Percentiles rank a stretch among this genome's conserved stretches.
phyloP scores from a whole-genome alignment of 306 rosid genomes.

The Hylodesmum podocarpum region DNA sequence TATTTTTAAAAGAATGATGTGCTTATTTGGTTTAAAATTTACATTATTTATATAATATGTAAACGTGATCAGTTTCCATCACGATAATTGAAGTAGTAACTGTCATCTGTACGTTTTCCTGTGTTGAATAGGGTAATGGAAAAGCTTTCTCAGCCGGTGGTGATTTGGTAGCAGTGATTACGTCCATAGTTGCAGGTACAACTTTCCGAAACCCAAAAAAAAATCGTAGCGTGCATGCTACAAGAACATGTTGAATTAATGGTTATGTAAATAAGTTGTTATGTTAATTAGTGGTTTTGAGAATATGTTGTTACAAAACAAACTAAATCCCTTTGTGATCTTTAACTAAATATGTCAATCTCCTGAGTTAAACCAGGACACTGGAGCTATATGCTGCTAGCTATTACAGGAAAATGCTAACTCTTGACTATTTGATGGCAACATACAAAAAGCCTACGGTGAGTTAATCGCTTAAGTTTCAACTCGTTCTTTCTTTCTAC shows the following conservation, averaged over 20 bases:
- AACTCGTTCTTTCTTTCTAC: no score
- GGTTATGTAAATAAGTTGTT: no score
- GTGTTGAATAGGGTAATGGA: constrained; percentile 17
- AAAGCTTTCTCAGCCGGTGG: constrained; percentile 27
- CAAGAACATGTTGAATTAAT: not conserved
- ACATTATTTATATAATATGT: not conserved
- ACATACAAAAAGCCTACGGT: constrained; percentile 34
- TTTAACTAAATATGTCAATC: not conserved
- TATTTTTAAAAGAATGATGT: not conserved
- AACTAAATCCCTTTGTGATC: no score
- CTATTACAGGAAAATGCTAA: constrained; percentile 22
- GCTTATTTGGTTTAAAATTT: not conserved
- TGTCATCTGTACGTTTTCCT: not conserved
- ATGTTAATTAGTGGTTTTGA: not conserved
- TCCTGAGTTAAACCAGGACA: no score
- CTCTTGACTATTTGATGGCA: constrained; percentile 7
- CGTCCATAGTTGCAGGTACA: constrained; percentile 1
- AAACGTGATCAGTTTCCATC: not conserved
- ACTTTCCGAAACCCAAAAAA: not conserved
- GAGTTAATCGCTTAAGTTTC: not conserved
- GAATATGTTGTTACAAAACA: not conserved
- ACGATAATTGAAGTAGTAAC: not conserved
- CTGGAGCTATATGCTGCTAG: constrained; percentile 24
- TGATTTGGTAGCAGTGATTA: constrained; percentile 4
- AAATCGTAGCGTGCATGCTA: not conserved